Base-by-base conservation (phyloP, 805 yeast species). In the Metschnikowia amazonensis region DNA sequence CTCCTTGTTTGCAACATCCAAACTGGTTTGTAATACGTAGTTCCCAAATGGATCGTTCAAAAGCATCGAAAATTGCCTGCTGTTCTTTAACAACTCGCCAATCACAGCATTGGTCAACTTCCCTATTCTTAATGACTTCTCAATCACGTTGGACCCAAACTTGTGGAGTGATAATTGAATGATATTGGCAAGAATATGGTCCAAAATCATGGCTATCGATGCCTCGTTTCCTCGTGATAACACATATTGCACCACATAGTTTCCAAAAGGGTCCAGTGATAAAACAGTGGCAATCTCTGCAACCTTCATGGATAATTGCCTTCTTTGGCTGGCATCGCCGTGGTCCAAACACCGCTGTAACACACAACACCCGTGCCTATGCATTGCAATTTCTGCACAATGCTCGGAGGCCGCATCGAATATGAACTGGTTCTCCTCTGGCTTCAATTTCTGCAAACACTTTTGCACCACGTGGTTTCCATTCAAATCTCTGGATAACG, bases 401-500 rank as follows among this genome's bases (percentile, higher is more conserved):
- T 89, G 76, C 11, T 66, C 66, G 48, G 83, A 74, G 3, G 94
- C 94, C 14, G 96, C 85, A 60, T 89, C 94, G 62, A 88, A 89
- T 48, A 94, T 87, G 61, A 94, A 92, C 62, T 90, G 94, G 54
- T 86, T 78, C 46, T 86, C 84, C n/a, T 67, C 71, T 2, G 85
- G 73, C 23, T 67, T 63, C 56, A 94, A 76, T 55, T 80, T 79
- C 55, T 88, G 88, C 50, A 94, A 70, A 63, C 96, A 87, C 66
- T 89, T 90, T 63, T 94, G 99, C 42, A 94, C 84, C 29, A 94
- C 97, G 64, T 92, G 99, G 63, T 94, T 94, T 53, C 99, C 99
- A 65, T 94, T 94, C 62, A 90, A 72, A 64, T 94, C 98, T 55
- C 92, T 78, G 41, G 94, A 84, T 54, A 94, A 69, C 34, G 80